A percentile compares a stretch with the other conserved stretches of the same genome.
Evolutionary conservation across 2,329 filamentous ascomycete genomes (phyloP).

Genomic region (Stylonectria norvegica): DNA sequence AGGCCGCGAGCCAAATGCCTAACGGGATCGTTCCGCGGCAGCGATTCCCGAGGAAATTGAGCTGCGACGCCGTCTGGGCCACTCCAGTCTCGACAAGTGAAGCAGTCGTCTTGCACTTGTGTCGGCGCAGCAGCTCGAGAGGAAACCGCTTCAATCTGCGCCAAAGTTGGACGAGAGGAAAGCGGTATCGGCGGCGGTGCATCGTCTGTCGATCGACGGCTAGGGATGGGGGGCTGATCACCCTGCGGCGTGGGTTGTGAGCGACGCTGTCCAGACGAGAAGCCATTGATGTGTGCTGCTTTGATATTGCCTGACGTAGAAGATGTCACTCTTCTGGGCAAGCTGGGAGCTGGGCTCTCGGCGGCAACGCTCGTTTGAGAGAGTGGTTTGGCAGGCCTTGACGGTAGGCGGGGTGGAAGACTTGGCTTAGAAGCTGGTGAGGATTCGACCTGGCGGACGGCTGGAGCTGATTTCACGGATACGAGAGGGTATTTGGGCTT

Average conservation of each 20-base stretch:
- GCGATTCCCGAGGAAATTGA: constrained; percentile 66
- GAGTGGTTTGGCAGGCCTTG: constrained; percentile 39
- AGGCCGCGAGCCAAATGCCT: constrained; percentile 74
- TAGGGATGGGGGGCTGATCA: constrained; percentile 16
- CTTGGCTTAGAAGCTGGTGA: constrained; percentile 34
- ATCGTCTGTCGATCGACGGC: constrained; percentile 24
- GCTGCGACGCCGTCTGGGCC: constrained; percentile 74
- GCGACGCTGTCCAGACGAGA: constrained; percentile 10
- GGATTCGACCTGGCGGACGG: constrained; percentile 32
- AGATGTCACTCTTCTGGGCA: constrained; percentile 17
- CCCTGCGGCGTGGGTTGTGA: constrained; percentile 13
- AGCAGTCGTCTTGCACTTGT: constrained; percentile 49
- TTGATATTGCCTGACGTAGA: constrained; percentile 13
- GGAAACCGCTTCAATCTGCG: constrained; percentile 48
- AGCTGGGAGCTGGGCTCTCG: constrained; percentile 9
- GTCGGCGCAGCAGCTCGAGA: constrained; percentile 29
- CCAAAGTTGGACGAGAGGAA: constrained; percentile 48
- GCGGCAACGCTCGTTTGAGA: constrained; percentile 11
- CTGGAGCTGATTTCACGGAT: constrained; percentile 10
- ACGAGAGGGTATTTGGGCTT: constrained; percentile 3
- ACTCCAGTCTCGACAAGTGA: constrained; percentile 85
- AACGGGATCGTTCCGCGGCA: constrained; percentile 64
- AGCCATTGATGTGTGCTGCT: constrained; percentile 16
- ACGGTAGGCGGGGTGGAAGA: constrained; percentile 50
- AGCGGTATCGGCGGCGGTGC: constrained; percentile 52